phyloP scores from a whole-genome alignment of 2,329 filamentous ascomycete genomes.

The Trematosphaeria pertusa region DNA sequence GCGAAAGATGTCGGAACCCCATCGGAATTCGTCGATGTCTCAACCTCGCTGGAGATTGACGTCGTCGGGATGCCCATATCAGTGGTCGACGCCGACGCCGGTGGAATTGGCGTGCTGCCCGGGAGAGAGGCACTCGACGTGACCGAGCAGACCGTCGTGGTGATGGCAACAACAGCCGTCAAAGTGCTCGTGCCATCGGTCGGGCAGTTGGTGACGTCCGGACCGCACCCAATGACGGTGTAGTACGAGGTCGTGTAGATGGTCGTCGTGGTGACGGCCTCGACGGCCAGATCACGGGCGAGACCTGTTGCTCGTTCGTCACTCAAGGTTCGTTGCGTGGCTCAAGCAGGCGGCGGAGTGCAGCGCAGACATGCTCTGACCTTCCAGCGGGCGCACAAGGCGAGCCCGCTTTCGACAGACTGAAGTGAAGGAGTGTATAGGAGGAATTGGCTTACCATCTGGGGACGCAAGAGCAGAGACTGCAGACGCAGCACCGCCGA shows the following conservation, averaged over 20 bases:
- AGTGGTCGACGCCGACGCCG: neutral
- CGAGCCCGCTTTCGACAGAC: neutral
- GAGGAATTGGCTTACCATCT: slow-evolving; percentile 25
- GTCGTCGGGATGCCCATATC: neutral
- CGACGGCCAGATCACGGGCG: slow-evolving; percentile 29
- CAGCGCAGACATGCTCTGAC: too few relatives aligned
- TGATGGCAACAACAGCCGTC: slow-evolving; percentile 50
- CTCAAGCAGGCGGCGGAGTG: too few relatives aligned
- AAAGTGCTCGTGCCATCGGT: slow-evolving; percentile 42
- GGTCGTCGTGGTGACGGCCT: slow-evolving; percentile 40
- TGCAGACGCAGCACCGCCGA: slow-evolving; percentile 30
- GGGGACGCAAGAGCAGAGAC: slow-evolving; percentile 26
- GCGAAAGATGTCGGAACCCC: slow-evolving; percentile 5
- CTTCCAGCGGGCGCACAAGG: too few relatives aligned
- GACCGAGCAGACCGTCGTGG: slow-evolving; percentile 17
- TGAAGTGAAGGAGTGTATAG: neutral
- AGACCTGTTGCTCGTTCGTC: too few relatives aligned
- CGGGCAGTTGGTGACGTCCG: slow-evolving; percentile 47
- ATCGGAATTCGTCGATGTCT: slow-evolving; percentile 1
- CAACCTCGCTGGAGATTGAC: neutral
- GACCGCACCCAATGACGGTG: slow-evolving; percentile 40
- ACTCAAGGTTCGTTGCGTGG: too few relatives aligned
- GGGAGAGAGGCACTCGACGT: neutral
- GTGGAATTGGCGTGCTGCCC: neutral
- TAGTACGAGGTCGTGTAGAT: slow-evolving; percentile 13